Evolutionary conservation across 169 alveolate genomes (phyloP), one percentile per base, ranked within the genome.

Genomic region (Plasmodium fragile): DNA sequence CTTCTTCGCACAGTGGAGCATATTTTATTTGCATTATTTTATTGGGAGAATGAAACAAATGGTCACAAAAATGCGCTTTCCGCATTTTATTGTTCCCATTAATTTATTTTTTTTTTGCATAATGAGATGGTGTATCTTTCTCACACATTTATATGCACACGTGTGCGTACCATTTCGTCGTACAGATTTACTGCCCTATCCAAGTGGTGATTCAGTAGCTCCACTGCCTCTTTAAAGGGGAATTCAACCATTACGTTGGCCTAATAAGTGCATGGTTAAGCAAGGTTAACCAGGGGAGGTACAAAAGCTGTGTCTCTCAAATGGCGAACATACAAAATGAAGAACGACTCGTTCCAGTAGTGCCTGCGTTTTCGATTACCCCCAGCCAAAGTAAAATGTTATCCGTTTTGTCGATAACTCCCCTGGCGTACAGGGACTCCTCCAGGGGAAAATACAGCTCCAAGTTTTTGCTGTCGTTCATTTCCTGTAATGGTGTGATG

Each of bases 221-320:
- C 97, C n/a, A 83, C 90, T 45, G 99, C 99, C 70, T 97, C 99
- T 36, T 96, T 96, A 69, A 97, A 81, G 18, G 98, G 95, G 82
- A 97, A 97, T 91, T 97, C 99, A 52, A 97, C 97, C 96, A 97
- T 82, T 7, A 97, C 96, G 82, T 97, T 97, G 45, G 99, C 98
- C 98, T 97, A 81, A 32, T 69, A 92, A 52, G 77, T 79, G 28
- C 73, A 80, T 34, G 43, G 39, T 8, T 59, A 39, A 41, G 25
- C 65, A 79, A 34, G 32, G 53, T n/a, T 59, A 39, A 36, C 72
- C n/a, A 45, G 39, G n/a, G 43, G 43, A 22, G 45, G 55, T n/a
- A 30, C 7, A 41, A 53, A 41, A 53, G 49, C 0, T 36, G 49
- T 11, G 49, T 72, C 55, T 41, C 36, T 25, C 49, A 83, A 83